Base-by-base conservation (phyloP, 2,329 filamentous ascomycete species). In the Scopulariopsis brevicaulis region DNA sequence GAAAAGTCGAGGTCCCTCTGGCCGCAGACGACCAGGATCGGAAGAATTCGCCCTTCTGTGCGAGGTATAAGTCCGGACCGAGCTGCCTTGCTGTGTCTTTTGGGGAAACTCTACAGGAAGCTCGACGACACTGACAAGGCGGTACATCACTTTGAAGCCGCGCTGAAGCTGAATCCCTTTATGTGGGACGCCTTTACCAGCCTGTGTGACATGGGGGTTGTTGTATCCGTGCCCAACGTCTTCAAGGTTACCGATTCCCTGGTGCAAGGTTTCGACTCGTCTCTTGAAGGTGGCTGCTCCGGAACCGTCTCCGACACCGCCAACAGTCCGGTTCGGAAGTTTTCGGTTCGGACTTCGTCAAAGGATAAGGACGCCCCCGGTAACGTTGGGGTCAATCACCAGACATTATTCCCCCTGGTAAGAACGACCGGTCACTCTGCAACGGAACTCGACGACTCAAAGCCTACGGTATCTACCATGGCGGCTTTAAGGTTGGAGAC, bases 181-280 rank as follows among this genome's bases (percentile, higher is more conserved):
- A 94, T 96, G 82, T 99, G 94, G 94, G 94, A 99, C 76, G 92
- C 93, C 0, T 97, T 97, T 66, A 85, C 86, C 24, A 87, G 84
- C 18, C 79, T 99, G 8, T 96, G 92, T 68, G 91, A 96, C 67
- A 89, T 83, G 85, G 89, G 90, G 4, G 86, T 90, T 52, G 85
- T 85, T 63, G 80, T 97, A 58, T 85, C 89, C 58, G 84, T 94
- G 11, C 81, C 85, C 28, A 96, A 95, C 66, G 88, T 96, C 61
- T 99, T 96, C 74, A 90, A 85, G 68, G 74, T 87, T 64, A 90
- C 81, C 60, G 80, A 83, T 22, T 61, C 68, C 8, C 68, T 84
- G 40, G 63, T 78, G 37, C 76, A 77, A 46, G 73, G 73, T 55
- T 76, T 83, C 58, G 75, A 77, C 55, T 66, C 56, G 18, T 22